A percentile compares a stretch with the other conserved stretches of the same genome.
phyloP scores from a whole-genome alignment of 108 stramenopile genomes.

The Fragilariopsis cylindrus region DNA sequence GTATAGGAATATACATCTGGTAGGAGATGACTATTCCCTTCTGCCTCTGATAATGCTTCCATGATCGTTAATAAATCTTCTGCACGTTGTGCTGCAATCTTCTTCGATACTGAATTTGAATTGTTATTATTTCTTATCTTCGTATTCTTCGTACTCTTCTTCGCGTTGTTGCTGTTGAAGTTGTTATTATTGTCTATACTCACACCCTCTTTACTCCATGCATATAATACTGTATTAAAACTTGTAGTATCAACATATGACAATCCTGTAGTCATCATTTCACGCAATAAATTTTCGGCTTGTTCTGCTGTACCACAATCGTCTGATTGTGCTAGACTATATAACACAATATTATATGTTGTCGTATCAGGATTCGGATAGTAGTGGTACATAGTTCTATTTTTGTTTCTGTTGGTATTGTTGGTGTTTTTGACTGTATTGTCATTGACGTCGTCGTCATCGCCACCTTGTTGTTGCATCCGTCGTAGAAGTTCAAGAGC shows the following conservation, averaged over 20 bases:
- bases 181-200: not conserved
- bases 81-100: constrained; percentile 30
- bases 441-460: not conserved
- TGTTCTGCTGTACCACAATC: constrained; percentile 21
- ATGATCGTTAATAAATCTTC: constrained; percentile 48
- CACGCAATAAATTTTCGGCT: constrained; percentile 40
- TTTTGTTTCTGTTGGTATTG: not conserved
- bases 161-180: not conserved
- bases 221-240: constrained; percentile 73
- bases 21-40: constrained; percentile 45
- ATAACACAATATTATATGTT: constrained; percentile 71
- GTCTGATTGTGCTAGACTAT: constrained; percentile 35
- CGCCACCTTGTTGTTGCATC: constrained; percentile 21
- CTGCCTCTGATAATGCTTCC: constrained; percentile 41
- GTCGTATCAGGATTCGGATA: constrained; percentile 50
- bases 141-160: not conserved
- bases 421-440: constrained; percentile 15
- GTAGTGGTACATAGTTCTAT: constrained; percentile 12
- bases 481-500: constrained; percentile 28
- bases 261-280: constrained; percentile 30
- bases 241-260: constrained; percentile 49
- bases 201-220: constrained; percentile 35
- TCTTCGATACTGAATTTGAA: constrained; percentile 3
- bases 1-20: constrained; percentile 65
- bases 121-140: not conserved